Evolutionary conservation across 495 filamentous ascomycete species (phyloP).

Genomic region (Clavariopsis aquatica): DNA sequence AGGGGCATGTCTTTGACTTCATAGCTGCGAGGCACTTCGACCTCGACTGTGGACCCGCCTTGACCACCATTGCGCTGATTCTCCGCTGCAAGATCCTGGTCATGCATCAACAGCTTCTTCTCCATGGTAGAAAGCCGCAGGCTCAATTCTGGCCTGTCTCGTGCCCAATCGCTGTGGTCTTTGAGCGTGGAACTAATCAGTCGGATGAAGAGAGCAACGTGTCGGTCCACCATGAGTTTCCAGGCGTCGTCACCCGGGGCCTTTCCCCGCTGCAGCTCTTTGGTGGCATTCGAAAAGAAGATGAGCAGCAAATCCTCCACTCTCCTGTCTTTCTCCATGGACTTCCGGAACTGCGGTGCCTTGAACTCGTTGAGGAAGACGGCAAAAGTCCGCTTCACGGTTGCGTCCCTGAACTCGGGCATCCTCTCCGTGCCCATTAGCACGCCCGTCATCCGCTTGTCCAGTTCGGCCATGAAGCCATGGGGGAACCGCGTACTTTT

Average conservation of each 20-base stretch:
- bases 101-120: constrained; percentile 90
- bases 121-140: constrained; percentile 78
- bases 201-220: constrained; percentile 92
- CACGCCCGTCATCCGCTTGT: constrained; percentile 67
- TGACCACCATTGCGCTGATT: constrained; percentile 56
- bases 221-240: constrained; percentile 90
- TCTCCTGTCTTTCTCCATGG: constrained; percentile 89
- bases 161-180: constrained; percentile 71
- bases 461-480: constrained; percentile 70
- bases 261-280: constrained; percentile 83
- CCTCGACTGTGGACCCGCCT: constrained; percentile 68
- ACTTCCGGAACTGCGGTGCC: constrained; percentile 68
- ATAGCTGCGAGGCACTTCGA: constrained; percentile 77
- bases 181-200: constrained; percentile 78
- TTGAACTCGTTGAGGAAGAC: constrained; percentile 76
- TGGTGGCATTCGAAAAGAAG: constrained; percentile 88
- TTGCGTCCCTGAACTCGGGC: constrained; percentile 73
- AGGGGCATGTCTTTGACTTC: constrained; percentile 96
- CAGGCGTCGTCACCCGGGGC: constrained; percentile 81
- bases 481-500: constrained; percentile 79
- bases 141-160: constrained; percentile 79
- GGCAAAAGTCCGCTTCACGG: constrained; percentile 78
- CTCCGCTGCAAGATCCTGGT: constrained; percentile 75
- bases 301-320: constrained; percentile 87
- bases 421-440: constrained; percentile 70